Evolutionary conservation across 768 basidiomycete genomes (phyloP), one percentile per base, ranked within the genome.

Genomic region (Phallus indusiatus): DNA sequence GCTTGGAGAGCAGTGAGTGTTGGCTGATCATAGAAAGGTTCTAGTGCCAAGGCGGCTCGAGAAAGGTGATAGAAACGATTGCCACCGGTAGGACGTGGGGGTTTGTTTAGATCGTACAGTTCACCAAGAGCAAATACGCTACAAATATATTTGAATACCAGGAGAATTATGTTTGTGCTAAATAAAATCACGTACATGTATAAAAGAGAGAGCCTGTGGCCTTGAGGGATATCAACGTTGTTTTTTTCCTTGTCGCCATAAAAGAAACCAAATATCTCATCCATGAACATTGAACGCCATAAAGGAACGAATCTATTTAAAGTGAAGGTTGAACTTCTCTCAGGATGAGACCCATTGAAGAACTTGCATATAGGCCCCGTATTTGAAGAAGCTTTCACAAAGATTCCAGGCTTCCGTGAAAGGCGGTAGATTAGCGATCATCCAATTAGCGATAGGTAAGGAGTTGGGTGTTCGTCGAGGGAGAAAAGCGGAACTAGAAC

Each of bases 21-120:
- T 21, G 57, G 57, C 18, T 53, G 24, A 34, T 59, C 49, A 22
- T 28, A 59, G 11, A 59, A 47, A 24, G 49, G 48, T 14, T 59
- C 57, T 28, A 59, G 34, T 37, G 57, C 12, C 24, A 59, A 22
- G 34, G 57, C 57, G 12, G 57, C 57, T 51, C 57, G 57, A 34
- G 57, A 49, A 18, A 59, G 50, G 50, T 59, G 50, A 52, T 59
- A 59, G 52, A 59, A 59, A 18, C 49, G 28, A 33, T 59, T 59
- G 2, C 57, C 57, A 11, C 57, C 57, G 5, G 57, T 59, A 18
- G 57, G 57, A 33, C 18, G 36, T 7, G 57, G 47, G 17, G 57
- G 57, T 36, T 37, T 59, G 16, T 48, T 52, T 21, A 59, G 14
- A 36, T 59, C 57, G 12, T 52, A 51, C 49, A 59, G 20, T 35